Evolutionary conservation across 176 grass and related monocot genomes (phyloP).

Genomic region (Aegilops longissima): DNA sequence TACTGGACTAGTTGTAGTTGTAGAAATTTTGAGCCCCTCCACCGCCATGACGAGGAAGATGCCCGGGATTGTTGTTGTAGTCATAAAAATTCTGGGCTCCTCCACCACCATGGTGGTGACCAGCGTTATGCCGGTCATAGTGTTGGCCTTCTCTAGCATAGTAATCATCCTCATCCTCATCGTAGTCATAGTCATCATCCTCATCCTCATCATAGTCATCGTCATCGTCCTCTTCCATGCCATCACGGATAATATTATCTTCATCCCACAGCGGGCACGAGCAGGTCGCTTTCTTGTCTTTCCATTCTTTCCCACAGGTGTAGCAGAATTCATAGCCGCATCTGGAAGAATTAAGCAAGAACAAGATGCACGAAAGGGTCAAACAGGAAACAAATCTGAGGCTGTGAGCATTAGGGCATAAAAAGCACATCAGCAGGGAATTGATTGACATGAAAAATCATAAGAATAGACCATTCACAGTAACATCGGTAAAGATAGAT

Average conservation of each 20-base stretch:
- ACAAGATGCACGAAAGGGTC: background rate
- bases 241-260: conserved; percentile 32
- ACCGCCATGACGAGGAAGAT: background rate
- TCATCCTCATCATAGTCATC: background rate
- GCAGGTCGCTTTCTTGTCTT: conserved; percentile 68
- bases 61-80: background rate
- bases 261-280: conserved; percentile 70
- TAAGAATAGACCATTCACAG: background rate
- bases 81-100: background rate
- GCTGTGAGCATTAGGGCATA: background rate
- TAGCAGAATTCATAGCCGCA: conserved; percentile 89
- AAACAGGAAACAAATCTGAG: background rate
- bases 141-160: background rate
- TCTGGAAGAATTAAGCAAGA: conserved; percentile 26
- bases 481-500: background rate
- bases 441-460: background rate
- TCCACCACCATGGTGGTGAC: background rate
- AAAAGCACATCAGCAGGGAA: background rate
- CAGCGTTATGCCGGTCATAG: background rate
- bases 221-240: background rate
- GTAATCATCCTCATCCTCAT: background rate
- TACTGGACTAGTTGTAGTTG: background rate
- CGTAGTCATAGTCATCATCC: background rate
- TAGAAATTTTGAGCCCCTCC: background rate
- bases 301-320: conserved; percentile 78